phyloP scores from a whole-genome alignment of 116 monocot genomes.

The Dioscorea cayenensis region DNA sequence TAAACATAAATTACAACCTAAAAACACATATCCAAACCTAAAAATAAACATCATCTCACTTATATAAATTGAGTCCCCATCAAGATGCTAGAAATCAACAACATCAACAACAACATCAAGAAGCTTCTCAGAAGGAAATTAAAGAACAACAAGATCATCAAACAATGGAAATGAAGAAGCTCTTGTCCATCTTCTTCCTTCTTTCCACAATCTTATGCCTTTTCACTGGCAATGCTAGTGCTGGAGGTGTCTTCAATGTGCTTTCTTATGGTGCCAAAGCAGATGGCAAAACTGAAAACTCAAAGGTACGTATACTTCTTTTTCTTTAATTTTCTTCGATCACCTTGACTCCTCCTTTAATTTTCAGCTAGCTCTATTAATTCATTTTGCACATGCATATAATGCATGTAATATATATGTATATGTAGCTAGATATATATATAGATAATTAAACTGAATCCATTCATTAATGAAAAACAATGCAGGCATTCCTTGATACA shows the following conservation, averaged over 20 bases:
- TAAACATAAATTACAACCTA: too few species aligned
- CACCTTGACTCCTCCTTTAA: background rate
- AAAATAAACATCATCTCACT: background rate
- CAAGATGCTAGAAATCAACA: too few species aligned
- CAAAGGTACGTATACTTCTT: background rate
- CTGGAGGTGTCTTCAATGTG: constrained; percentile 3
- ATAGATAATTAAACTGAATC: too few species aligned
- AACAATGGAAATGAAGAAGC: background rate
- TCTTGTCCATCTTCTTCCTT: background rate
- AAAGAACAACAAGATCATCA: too few species aligned
- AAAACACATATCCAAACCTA: background rate
- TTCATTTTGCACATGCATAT: too few species aligned
- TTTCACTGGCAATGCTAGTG: background rate
- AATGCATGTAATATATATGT: too few species aligned
- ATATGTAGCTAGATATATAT: too few species aligned
- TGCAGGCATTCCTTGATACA: constrained; percentile 21
- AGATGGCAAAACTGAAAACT: background rate
- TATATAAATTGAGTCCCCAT: background rate
- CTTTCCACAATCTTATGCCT: background rate
- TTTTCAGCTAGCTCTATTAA: background rate
- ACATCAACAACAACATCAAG: too few species aligned
- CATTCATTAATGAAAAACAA: background rate
- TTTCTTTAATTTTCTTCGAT: background rate
- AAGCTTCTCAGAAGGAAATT: too few species aligned
- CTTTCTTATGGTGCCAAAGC: background rate